Percentiles rank a stretch among this genome's conserved stretches.
phyloP scores from a whole-genome alignment of 805 yeast genomes.

The Candida glaebosa region DNA sequence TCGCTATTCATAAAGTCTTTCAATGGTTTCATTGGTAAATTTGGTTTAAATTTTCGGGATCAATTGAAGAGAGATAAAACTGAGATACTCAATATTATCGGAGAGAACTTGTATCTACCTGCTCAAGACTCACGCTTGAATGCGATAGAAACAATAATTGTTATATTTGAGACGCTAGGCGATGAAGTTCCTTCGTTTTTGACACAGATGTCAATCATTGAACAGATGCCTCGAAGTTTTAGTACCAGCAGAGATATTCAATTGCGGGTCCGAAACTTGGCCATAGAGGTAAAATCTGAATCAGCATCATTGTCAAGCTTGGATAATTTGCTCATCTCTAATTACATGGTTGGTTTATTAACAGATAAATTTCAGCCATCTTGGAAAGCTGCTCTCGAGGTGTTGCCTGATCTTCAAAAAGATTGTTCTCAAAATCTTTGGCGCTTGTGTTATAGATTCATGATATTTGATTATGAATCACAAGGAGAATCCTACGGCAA shows the following conservation, averaged over 20 bases:
- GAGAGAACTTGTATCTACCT: conserved; percentile 43
- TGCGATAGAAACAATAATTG: conserved; percentile 47
- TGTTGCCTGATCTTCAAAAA: conserved; percentile 41
- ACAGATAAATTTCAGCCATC: conserved; percentile 78
- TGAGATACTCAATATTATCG: conserved; percentile 10
- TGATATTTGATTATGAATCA: conserved; percentile 17
- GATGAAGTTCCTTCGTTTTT: conserved; percentile 37
- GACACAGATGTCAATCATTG: conserved; percentile 57
- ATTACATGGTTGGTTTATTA: conserved; percentile 55
- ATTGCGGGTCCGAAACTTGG: conserved; percentile 61
- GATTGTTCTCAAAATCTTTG: conserved; percentile 47
- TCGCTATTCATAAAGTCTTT: conserved; percentile 36
- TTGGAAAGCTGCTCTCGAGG: conserved; percentile 74
- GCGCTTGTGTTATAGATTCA: conserved; percentile 44
- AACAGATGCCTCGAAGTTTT: conserved; percentile 68
- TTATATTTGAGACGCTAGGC: conserved; percentile 18
- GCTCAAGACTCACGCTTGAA: conserved; percentile 47
- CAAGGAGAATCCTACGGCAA: conserved; percentile 14
- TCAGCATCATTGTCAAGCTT: conserved; percentile 11
- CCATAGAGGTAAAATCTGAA: conserved; percentile 33
- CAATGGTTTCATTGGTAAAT: conserved; percentile 18
- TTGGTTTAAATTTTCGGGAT: neutral
- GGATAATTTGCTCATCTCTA: conserved; percentile 29
- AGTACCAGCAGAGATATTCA: conserved; percentile 71
- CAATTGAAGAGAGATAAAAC: conserved; percentile 9